phyloP scores from a whole-genome alignment of 768 basidiomycete genomes.

The Kwoniella newhampshirensis region DNA sequence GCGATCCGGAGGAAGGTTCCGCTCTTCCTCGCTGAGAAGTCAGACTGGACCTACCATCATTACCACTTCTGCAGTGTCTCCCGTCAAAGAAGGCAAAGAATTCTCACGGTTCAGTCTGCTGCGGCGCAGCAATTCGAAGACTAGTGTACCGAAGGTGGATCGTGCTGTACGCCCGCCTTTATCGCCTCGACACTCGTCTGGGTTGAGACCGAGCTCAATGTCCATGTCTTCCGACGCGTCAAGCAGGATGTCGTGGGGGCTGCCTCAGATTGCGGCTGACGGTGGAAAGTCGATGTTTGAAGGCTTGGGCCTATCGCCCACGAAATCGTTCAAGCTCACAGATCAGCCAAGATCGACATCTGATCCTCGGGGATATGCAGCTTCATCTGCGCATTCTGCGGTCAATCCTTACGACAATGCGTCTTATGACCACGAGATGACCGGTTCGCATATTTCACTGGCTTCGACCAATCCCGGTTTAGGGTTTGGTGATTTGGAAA shows the following conservation, averaged over 20 bases:
- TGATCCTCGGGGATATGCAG: slow-evolving; percentile 2
- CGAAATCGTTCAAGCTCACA: slow-evolving; percentile 3
- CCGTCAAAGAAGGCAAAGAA: slow-evolving; percentile 5
- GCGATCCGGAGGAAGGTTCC: slow-evolving; percentile 1
- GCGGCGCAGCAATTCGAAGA: slow-evolving; percentile 14
- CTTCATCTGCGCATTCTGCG: not conserved
- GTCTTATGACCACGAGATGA: not conserved
- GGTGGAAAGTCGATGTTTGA: slow-evolving; percentile 21
- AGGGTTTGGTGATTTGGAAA: not conserved
- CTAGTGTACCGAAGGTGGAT: slow-evolving; percentile 3
- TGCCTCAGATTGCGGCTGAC: slow-evolving; percentile 23
- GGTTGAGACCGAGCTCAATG: slow-evolving; percentile 12
- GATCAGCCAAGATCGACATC: slow-evolving; percentile 3
- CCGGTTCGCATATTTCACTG: slow-evolving; percentile 14
- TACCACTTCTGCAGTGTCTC: slow-evolving; percentile 2
- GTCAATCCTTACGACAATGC: not conserved
- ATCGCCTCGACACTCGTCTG: slow-evolving; percentile 7
- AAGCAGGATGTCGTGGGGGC: slow-evolving; percentile 25
- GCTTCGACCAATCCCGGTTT: slow-evolving; percentile 7
- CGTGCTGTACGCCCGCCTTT: slow-evolving; percentile 1
- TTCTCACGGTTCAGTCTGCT: slow-evolving; percentile 13
- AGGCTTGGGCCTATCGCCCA: slow-evolving; percentile 27
- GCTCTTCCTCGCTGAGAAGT: slow-evolving; percentile 11
- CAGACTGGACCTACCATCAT: slow-evolving; percentile 4
- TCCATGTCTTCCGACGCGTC: slow-evolving; percentile 11